phyloP scores from a whole-genome alignment of 2,329 filamentous ascomycete genomes.

The Ophiostoma angusticollis region DNA sequence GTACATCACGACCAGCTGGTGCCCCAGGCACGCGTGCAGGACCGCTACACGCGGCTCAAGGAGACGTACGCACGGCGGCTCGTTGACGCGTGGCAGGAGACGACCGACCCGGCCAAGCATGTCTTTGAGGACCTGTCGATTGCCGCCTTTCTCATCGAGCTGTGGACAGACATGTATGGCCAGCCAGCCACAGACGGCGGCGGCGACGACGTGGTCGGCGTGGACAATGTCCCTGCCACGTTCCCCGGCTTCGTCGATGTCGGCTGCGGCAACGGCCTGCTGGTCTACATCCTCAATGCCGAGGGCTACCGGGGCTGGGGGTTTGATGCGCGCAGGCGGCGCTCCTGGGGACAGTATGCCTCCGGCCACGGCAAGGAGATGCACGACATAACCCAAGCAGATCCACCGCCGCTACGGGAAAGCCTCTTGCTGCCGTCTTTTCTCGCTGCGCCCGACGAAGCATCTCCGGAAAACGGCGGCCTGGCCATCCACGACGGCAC shows the following conservation, averaged over 20 bases:
- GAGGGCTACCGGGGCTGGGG: conserved; percentile 82
- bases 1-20: conserved; percentile 75
- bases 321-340: conserved; percentile 77
- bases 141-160: conserved; percentile 79
- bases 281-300: conserved; percentile 66
- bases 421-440: conserved; percentile 27
- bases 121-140: conserved; percentile 92
- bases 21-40: conserved; percentile 63
- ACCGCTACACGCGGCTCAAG: conserved; percentile 73
- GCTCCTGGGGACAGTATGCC: conserved; percentile 69
- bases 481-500: conserved; percentile 40
- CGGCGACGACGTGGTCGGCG: neutral
- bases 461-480: neutral
- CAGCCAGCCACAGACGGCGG: too few species aligned
- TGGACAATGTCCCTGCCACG: neutral
- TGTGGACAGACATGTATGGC: conserved; percentile 77
- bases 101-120: conserved; percentile 78
- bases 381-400: too few species aligned
- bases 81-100: conserved; percentile 69
- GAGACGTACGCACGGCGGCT: conserved; percentile 59
- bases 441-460: neutral
- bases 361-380: conserved; percentile 9
- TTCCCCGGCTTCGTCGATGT: conserved; percentile 95
- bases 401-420: conserved; percentile 21
- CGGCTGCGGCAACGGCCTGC: conserved; percentile 85